Evolutionary conservation across 495 filamentous ascomycete genomes (phyloP), one percentile per base, ranked within the genome.

Genomic region (Penicillium chermesinum): DNA sequence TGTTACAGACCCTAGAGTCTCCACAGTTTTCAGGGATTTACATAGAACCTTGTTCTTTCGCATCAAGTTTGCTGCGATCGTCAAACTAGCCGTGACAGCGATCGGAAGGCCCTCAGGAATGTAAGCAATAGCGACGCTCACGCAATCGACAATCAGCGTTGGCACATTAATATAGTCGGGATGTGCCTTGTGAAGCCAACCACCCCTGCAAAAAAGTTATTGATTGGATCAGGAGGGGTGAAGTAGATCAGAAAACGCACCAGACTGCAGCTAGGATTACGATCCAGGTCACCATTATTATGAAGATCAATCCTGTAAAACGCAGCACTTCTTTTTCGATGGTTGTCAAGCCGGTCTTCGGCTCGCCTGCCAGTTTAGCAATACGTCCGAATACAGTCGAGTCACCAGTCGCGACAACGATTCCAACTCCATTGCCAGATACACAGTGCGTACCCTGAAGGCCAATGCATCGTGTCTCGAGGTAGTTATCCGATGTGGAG

Each of bases 51-150:
- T 81, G 54, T 82, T 76, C 46, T 77, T 75, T 51, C 70, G 70
- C 82, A 87, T 84, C 19, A 78, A 64, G 21, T 76, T 77, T 0
- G 83, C 83, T 4, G 68, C 71, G 47, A 84, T 83, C 0, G 73
- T 78, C 17, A 80, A 53, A 14, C 63, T 73, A 2, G 78, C 73
- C 0, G 82, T 80, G 14, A 86, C 54, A 1, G 80, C 82, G 33
- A 88, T 80, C 0, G 83, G 84, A 3, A 86, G 65, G 9, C 82
- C 84, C 53, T 85, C 83, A 0, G 84, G 83, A 34, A 88, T 83
- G 57, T 85, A 86, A 19, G 83, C 84, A 12, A 87, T 78, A 1
- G 77, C 81, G 14, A 83, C 76, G 17, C 75, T 78, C 32, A 88
- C 81, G 45, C 76, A 79, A 53, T 72, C 71, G 8, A 85, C 79